Percentiles rank a stretch among this genome's conserved stretches.
Conservation (phyloP, 2,329 filamentous ascomycete species). For the Fusarium aywerte region DNA sequence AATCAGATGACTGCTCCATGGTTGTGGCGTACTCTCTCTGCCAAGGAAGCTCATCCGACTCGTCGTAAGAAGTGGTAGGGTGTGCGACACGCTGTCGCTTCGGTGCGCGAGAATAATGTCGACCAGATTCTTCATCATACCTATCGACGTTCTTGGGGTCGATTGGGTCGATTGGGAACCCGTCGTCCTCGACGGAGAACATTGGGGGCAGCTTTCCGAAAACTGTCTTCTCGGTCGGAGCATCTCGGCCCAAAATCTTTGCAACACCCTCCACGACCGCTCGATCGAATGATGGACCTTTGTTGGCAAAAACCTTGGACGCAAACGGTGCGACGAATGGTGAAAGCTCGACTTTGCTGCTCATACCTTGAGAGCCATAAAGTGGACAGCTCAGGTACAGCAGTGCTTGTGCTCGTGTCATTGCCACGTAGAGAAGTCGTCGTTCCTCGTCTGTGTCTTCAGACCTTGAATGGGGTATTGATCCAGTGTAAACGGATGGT, state of each 20-base stretch:
- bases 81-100: constrained; percentile 48
- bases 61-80: constrained; percentile 24
- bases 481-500: constrained; percentile 87
- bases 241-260: constrained; percentile 73
- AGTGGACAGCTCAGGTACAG: constrained; percentile 86
- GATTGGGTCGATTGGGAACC: constrained; percentile 73
- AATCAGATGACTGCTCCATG: constrained; percentile 68
- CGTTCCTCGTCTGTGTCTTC: constrained; percentile 91
- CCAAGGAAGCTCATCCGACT: constrained; percentile 51
- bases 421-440: constrained; percentile 90
- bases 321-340: constrained; percentile 71
- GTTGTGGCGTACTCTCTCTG: constrained; percentile 65
- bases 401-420: constrained; percentile 90
- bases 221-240: constrained; percentile 67
- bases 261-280: constrained; percentile 73
- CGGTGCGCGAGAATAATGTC: constrained; percentile 38
- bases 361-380: constrained; percentile 68
- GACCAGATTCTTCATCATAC: constrained; percentile 28
- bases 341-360: constrained; percentile 73
- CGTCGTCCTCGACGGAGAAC: constrained; percentile 71
- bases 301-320: constrained; percentile 58
- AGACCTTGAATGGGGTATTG: constrained; percentile 86
- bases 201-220: constrained; percentile 63
- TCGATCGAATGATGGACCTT: constrained; percentile 76
- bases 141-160: constrained; percentile 48